Evolutionary conservation across 768 basidiomycete genomes (phyloP).

Genomic region (Sarcodon sp.): DNA sequence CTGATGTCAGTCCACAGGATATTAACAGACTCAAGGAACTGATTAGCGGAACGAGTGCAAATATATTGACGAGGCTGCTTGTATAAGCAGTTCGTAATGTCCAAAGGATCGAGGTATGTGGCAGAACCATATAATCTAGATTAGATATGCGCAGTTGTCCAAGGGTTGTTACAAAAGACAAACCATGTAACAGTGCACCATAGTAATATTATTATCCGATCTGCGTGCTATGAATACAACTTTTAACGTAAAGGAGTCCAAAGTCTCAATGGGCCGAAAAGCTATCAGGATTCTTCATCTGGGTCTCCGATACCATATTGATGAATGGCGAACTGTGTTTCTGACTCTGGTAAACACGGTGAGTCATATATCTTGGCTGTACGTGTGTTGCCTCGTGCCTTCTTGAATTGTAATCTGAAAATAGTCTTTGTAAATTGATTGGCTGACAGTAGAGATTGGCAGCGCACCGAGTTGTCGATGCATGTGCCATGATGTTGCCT

Average conservation of each 20-base stretch:
- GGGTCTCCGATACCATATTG: constrained; percentile 89
- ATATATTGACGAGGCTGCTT: constrained; percentile 83
- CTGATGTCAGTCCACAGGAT: constrained; percentile 74
- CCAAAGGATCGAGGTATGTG: no score
- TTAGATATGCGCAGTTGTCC: background rate
- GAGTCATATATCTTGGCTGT: constrained; percentile 98
- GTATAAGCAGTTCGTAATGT: constrained; percentile 19
- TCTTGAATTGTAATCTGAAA: constrained; percentile 75
- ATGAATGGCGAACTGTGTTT: constrained; percentile 91
- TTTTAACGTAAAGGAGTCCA: no score
- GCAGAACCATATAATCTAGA: background rate
- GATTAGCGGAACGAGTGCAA: constrained; percentile 70
- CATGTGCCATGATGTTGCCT: constrained; percentile 98
- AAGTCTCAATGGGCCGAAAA: background rate
- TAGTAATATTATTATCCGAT: no score
- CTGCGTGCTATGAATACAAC: no score
- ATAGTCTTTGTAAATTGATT: background rate
- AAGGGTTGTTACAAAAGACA: background rate
- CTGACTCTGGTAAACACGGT: constrained; percentile 93
- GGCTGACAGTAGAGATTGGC: background rate
- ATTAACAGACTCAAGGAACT: constrained; percentile 65
- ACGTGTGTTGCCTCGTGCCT: constrained; percentile 83
- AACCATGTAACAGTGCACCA: background rate
- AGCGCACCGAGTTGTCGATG: constrained; percentile 83
- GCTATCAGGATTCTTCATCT: constrained; percentile 59